Evolutionary conservation across 2,329 filamentous ascomycete genomes (phyloP), one percentile per base, ranked within the genome.

Genomic region (Aotearoamyces nothofagi): DNA sequence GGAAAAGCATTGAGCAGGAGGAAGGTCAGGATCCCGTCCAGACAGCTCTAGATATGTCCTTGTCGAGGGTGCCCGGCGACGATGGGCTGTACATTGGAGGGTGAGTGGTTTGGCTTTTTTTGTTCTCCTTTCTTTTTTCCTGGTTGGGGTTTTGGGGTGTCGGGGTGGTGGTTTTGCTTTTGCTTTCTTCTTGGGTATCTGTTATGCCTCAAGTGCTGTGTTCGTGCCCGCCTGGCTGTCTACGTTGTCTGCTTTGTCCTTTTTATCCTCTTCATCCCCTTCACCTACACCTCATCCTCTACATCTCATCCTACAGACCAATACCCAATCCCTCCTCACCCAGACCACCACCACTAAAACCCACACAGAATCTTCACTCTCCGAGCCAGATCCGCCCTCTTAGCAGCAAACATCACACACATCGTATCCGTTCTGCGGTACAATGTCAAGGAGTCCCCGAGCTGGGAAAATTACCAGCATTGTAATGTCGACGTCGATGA

Each of bases 401-500:
- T 67, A 39, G 67, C 78, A 38, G 70, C 73, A 40, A 73, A 76
- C 39, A 83, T 98, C 50, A 92, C 84, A 3, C 86, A 94, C 54
- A 69, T 96, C 16, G 62, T 96, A n/a, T 92, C 86, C 4, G 79
- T 90, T 22, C 54, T 87, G 35, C 68, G 69, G 26, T 64, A 77
- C 41, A 63, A 67, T 67, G 41, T 54, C 63, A 40, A 56, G 58
- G 34, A 60, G 64, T 22, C 74, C 70, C 56, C 54, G 45, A 58
- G 60, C 37, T 63, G 60, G 45, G 61, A 67, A 38, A 60, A 64
- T 23, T 83, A 74, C 50, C 57, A 74, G 38, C 83, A 92, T 50
- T 63, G 82, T 41, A 65, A 73, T 35, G 78, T 96, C 39, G 78
- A 92, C 39, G 72, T 94, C 24, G 81, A 96, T 52, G 90, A 98